Conservation (phyloP, 2,329 filamentous ascomycete genomes). For the Tolypocladium inflatum region DNA sequence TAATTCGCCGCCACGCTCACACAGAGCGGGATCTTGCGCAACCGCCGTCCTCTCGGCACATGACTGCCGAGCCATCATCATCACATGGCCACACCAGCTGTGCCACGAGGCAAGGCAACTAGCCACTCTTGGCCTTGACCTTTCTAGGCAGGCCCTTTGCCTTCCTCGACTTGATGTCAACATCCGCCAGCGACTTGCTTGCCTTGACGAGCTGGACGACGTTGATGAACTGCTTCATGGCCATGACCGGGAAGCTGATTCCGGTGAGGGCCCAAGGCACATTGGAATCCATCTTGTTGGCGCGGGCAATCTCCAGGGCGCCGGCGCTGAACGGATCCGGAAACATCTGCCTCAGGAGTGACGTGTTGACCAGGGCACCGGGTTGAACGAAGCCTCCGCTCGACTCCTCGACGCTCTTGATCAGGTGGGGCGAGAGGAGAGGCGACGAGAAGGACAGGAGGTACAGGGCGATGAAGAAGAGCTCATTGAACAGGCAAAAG, state of each 20-base stretch:
- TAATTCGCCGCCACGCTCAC: not conserved
- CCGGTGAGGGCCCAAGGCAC: conserved; percentile 63
- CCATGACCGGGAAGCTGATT: conserved; percentile 79
- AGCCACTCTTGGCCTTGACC: conserved; percentile 25
- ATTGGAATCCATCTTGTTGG: conserved; percentile 81
- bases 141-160: conserved; percentile 42
- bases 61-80: not conserved
- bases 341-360: conserved; percentile 66
- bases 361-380: conserved; percentile 61
- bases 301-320: conserved; percentile 82
- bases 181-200: conserved; percentile 83
- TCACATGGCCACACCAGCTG: not conserved
- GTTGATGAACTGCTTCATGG: conserved; percentile 87
- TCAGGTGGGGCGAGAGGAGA: conserved; percentile 75
- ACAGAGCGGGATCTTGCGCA: not conserved
- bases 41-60: not conserved
- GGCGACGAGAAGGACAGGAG: conserved; percentile 95
- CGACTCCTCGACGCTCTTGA: conserved; percentile 48
- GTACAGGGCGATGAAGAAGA: conserved; percentile 98
- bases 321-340: conserved; percentile 85
- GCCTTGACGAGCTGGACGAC: conserved; percentile 90
- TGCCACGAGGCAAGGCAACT: conserved; percentile 1
- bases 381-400: conserved; percentile 46
- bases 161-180: conserved; percentile 61
- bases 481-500: conserved; percentile 83